Percentiles rank a stretch among this genome's conserved stretches.
phyloP scores from a whole-genome alignment of 2,329 filamentous ascomycete genomes.

The Xylaria sp. region DNA sequence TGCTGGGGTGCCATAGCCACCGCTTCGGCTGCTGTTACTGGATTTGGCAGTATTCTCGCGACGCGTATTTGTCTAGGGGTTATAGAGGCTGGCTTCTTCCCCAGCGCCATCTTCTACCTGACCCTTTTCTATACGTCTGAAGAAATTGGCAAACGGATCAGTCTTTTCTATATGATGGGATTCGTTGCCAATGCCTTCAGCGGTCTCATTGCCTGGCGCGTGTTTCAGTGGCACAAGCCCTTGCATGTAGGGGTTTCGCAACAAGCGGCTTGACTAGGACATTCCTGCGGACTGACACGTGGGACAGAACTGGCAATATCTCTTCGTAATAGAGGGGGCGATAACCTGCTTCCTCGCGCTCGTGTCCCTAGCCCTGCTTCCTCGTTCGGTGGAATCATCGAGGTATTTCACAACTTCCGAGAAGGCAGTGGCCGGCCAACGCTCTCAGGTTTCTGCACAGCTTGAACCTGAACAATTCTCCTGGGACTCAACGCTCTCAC shows the following conservation, averaged over 20 bases:
- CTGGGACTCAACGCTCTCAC: slow-evolving; percentile 6
- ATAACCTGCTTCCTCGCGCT: slow-evolving; percentile 21
- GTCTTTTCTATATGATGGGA: slow-evolving; percentile 24
- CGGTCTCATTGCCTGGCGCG: slow-evolving; percentile 29
- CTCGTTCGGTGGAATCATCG: slow-evolving; percentile 12
- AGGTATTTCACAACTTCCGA: slow-evolving; percentile 11
- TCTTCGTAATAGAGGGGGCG: slow-evolving; percentile 32
- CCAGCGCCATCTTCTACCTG: slow-evolving; percentile 31
- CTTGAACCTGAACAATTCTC: slow-evolving; percentile 13
- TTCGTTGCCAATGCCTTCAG: slow-evolving; percentile 29
- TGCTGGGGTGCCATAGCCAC: slow-evolving; percentile 33
- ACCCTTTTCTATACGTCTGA: slow-evolving; percentile 31
- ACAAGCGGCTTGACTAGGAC: not conserved
- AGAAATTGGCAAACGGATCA: slow-evolving; percentile 22
- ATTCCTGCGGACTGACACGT: not conserved
- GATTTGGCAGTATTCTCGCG: slow-evolving; percentile 29
- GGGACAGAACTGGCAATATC: slow-evolving; percentile 22
- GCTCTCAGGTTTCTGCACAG: slow-evolving; percentile 15
- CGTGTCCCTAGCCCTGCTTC: slow-evolving; percentile 19
- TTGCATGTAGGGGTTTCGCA: slow-evolving; percentile 3
- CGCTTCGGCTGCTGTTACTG: slow-evolving; percentile 24
- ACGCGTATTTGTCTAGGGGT: slow-evolving; percentile 30
- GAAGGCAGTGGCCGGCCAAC: slow-evolving; percentile 8
- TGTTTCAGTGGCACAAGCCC: slow-evolving; percentile 26
- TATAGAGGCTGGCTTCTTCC: slow-evolving; percentile 34